Conservation (phyloP, 495 filamentous ascomycete genomes). For the Ramalina peruviana region DNA sequence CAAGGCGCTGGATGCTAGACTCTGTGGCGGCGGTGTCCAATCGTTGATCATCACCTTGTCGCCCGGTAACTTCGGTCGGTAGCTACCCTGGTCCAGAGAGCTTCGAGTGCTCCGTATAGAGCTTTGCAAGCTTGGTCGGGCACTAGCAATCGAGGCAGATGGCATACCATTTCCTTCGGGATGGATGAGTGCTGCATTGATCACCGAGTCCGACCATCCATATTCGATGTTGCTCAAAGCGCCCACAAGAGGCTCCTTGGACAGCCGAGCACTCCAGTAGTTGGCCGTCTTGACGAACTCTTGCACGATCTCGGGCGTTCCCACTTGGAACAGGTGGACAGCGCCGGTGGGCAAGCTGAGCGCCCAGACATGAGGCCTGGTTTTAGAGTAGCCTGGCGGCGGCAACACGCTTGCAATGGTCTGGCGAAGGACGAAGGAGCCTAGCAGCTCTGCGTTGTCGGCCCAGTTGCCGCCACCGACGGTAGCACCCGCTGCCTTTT, state of each 20-base stretch:
- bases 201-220: slow-evolving; percentile 83
- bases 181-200: slow-evolving; percentile 56
- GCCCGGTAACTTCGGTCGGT: slow-evolving; percentile 60
- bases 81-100: slow-evolving; percentile 49
- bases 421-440: slow-evolving; percentile 77
- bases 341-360: slow-evolving; percentile 85
- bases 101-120: slow-evolving; percentile 49
- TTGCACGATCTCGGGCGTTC: slow-evolving; percentile 83
- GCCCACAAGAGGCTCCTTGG: slow-evolving; percentile 80
- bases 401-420: slow-evolving; percentile 86
- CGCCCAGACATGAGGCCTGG: slow-evolving; percentile 86
- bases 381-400: slow-evolving; percentile 81
- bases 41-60: slow-evolving; percentile 77
- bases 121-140: slow-evolving; percentile 53
- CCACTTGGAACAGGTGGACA: slow-evolving; percentile 93
- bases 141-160: slow-evolving; percentile 24
- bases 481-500: slow-evolving; percentile 38
- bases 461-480: slow-evolving; percentile 97
- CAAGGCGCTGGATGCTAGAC: slow-evolving; percentile 66
- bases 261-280: slow-evolving; percentile 92
- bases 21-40: slow-evolving; percentile 87
- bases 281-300: slow-evolving; percentile 93
- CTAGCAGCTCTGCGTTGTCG: slow-evolving; percentile 78
- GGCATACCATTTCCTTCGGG: slow-evolving; percentile 33
- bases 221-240: slow-evolving; percentile 96